Conservation (phyloP, 352 stramenopile genomes). For the Elongisporangium anandrum region DNA sequence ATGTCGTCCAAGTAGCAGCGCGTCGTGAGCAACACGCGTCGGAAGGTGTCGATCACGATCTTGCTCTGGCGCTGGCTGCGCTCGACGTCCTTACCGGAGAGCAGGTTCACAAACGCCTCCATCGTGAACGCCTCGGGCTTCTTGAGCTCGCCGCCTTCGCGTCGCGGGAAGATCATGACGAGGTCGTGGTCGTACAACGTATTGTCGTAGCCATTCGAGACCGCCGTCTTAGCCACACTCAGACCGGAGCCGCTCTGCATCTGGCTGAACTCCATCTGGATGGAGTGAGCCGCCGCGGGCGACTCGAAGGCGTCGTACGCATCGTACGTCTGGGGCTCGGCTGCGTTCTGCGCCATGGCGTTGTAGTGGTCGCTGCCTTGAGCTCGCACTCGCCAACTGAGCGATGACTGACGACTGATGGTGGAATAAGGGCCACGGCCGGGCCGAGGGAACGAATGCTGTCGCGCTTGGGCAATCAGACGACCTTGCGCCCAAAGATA, state of each 20-base stretch:
- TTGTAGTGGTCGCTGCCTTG: not conserved
- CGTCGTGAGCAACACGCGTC: conserved; percentile 56
- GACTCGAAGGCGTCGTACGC: conserved; percentile 37
- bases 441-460: no score
- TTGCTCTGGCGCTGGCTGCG: conserved; percentile 20
- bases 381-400: no score
- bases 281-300: conserved; percentile 19
- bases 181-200: conserved; percentile 73
- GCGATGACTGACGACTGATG: no score
- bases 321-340: conserved; percentile 8
- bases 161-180: conserved; percentile 76
- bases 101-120: conserved; percentile 53
- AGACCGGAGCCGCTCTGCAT: conserved; percentile 33
- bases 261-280: conserved; percentile 41
- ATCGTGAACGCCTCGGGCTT: conserved; percentile 61
- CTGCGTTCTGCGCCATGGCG: not conserved
- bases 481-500: no score
- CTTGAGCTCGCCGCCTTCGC: conserved; percentile 60
- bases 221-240: conserved; percentile 9
- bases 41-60: conserved; percentile 69
- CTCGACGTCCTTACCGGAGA: conserved; percentile 64
- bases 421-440: no score
- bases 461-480: no score
- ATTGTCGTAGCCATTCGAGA: conserved; percentile 31
- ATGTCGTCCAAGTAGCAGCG: conserved; percentile 72